Conservation (phyloP, 768 basidiomycete species). For the Gelatoporia subvermispora region DNA sequence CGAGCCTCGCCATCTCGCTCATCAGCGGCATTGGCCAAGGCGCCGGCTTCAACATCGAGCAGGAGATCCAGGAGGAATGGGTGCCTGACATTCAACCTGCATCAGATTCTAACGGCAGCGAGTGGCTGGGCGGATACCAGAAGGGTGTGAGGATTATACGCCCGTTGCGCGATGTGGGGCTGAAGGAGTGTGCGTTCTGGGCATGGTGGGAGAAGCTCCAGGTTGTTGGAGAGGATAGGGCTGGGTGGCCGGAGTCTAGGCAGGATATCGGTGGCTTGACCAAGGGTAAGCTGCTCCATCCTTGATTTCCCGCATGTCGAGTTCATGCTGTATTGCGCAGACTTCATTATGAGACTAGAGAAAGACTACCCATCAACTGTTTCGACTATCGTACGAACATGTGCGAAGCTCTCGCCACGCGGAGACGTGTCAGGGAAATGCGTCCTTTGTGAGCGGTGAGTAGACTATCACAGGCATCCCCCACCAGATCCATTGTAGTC, state of each 20-base stretch:
- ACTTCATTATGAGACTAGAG: conserved; percentile 77
- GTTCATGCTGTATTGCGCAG: too few species aligned
- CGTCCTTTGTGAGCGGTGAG: conserved; percentile 62
- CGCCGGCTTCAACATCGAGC: conserved; percentile 63
- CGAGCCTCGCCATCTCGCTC: conserved; percentile 67
- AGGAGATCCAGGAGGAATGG: conserved; percentile 76
- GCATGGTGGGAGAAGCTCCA: conserved; percentile 64
- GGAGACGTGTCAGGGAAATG: conserved; percentile 45
- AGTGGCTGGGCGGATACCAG: background rate
- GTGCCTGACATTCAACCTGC: conserved; percentile 17
- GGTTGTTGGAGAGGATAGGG: conserved; percentile 46
- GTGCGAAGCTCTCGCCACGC: conserved; percentile 72
- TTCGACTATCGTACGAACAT: conserved; percentile 76
- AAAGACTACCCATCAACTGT: conserved; percentile 84
- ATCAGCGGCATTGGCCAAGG: conserved; percentile 75
- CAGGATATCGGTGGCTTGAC: conserved; percentile 65
- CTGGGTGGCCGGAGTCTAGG: conserved; percentile 37
- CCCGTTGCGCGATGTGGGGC: conserved; percentile 67
- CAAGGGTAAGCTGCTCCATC: conserved; percentile 41
- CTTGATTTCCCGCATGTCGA: too few species aligned
- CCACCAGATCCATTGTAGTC: background rate
- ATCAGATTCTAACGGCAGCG: background rate
- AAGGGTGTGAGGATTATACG: conserved; percentile 48
- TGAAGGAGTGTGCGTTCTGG: conserved; percentile 77
- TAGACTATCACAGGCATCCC: background rate